Percentiles rank a stretch among this genome's conserved stretches.
Conservation (phyloP, 805 yeast genomes). For the Lachancea dasiensis region DNA sequence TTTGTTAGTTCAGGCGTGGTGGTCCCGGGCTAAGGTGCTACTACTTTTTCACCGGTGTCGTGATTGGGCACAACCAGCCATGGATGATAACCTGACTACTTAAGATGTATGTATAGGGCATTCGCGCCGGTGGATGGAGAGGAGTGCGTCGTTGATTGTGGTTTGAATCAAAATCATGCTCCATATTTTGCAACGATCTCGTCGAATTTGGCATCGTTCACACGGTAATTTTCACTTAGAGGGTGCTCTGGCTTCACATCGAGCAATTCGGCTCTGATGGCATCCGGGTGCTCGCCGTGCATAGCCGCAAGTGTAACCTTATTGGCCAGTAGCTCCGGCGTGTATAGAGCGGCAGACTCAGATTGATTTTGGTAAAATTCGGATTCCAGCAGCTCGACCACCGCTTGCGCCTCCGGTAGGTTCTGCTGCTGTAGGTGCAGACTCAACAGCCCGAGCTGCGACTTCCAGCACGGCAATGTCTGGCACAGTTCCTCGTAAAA, state of each 20-base stretch:
- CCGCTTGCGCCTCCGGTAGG: slow-evolving; percentile 74
- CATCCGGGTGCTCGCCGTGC: slow-evolving; percentile 39
- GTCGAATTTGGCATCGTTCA: slow-evolving; percentile 61
- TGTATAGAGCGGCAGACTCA: slow-evolving; percentile 25
- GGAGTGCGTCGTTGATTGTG: too few species aligned
- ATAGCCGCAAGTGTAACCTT: slow-evolving; percentile 57
- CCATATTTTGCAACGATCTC: slow-evolving; percentile 57
- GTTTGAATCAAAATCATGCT: slow-evolving; percentile 6
- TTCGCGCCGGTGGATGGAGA: too few species aligned
- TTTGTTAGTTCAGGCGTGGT: background rate
- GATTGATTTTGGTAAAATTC: slow-evolving; percentile 35
- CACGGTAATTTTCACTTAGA: slow-evolving; percentile 50
- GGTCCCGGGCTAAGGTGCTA: background rate
- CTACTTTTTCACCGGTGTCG: background rate
- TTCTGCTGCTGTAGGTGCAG: slow-evolving; percentile 75
- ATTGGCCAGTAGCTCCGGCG: slow-evolving; percentile 53
- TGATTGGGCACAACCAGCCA: too few species aligned
- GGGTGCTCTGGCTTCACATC: slow-evolving; percentile 50
- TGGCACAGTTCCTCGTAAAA: slow-evolving; percentile 75
- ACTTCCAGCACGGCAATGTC: slow-evolving; percentile 43
- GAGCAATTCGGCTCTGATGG: slow-evolving; percentile 42
- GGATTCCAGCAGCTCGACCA: slow-evolving; percentile 44
- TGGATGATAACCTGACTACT: too few species aligned
- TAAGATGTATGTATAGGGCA: too few species aligned
- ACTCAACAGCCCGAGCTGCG: slow-evolving; percentile 59